Base-by-base conservation (phyloP, 2,329 filamentous ascomycete genomes). In the Hymenotorrendiella dingleyae region DNA sequence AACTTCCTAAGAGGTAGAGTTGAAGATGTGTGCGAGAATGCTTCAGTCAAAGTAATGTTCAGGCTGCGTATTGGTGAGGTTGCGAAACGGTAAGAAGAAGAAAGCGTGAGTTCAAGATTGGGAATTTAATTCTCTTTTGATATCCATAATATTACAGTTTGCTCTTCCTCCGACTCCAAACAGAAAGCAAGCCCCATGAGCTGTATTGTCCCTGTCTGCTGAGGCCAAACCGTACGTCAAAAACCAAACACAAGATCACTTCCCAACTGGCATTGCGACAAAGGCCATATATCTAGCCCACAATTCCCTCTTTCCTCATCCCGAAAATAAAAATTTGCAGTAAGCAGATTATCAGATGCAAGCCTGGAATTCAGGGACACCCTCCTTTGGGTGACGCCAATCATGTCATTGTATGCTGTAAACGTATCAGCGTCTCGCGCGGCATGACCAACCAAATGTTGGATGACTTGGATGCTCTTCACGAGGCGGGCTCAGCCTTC, bases 401-500 rank as follows among this genome's bases (percentile, higher is more conserved):
- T 8, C 21, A 6, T 11, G 17, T 22, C 16, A 36, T 8, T 36
- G 4, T 8, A 23, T 11, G 34, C 16, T 21, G 16, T n/a, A 36
- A 23, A n/a, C 34, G 34, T 26, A 36, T 36, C 34, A 36, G 20
- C 34, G 14, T 26, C 34, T 9, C 17, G 5, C 6, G 22, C 24
- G 20, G 34, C 34, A 36, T 36, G 34, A 36, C 34, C 30, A 19
- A 23, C 20, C 34, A 19, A 36, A 20, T 21, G 8, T 21, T 34
- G 16, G n/a, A n/a, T 19, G 9, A 34, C 17, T 10, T 12, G 17
- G 10, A 19, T 12, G 11, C 14, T 21, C 16, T 33, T 20, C 29
- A 33, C 14, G 29, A 33, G 29, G 29, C n/a, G 9, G 30, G 17
- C 30, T 34, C 30, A 34, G 30, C 30, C 30, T 34, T 20, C 22